A percentile compares a stretch with the other conserved stretches of the same genome.
These are phyloP conservation scores for Candida tallmaniae DNA, from an alignment of 805 yeast species.

Conservation along the genomic window DNA sequence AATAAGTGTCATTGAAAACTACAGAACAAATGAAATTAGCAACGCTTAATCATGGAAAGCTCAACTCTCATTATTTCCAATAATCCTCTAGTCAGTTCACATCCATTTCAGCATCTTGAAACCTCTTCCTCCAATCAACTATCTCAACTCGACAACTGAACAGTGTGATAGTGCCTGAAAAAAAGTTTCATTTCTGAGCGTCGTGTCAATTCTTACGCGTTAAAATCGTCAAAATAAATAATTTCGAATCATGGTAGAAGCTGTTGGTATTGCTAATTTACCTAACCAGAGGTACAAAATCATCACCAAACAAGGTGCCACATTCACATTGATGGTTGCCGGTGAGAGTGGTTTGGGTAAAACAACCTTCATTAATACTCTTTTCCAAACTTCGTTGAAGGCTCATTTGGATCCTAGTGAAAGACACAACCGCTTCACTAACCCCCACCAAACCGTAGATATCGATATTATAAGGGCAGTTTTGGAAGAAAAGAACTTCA, in stretches of 20 bases:
- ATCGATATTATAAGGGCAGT: constrained; percentile 76
- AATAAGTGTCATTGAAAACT: no score
- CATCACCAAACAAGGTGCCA: constrained; percentile 69
- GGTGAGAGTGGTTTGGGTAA: constrained; percentile 94
- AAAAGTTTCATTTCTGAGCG: no score
- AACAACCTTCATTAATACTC: constrained; percentile 83
- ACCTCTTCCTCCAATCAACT: no score
- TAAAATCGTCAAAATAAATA: constrained; percentile 3
- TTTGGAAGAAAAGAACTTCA: constrained; percentile 79
- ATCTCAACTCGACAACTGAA: no score
- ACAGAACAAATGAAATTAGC: no score
- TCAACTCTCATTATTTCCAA: no score
- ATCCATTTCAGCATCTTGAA: no score
- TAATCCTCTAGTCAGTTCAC: no score
- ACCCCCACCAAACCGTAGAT: constrained; percentile 62
- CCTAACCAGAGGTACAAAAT: constrained; percentile 79
- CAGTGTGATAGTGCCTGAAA: no score
- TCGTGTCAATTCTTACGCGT: constrained; percentile 1
- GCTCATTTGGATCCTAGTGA: constrained; percentile 51
- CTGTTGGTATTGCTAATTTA: constrained; percentile 66
- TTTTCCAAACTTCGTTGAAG: constrained; percentile 72
- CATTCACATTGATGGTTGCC: constrained; percentile 78
- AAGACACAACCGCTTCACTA: constrained; percentile 53
- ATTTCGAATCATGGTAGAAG: constrained; percentile 50
- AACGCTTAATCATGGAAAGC: no score